Base-by-base conservation (phyloP, 2,329 filamentous ascomycete species). In the Epichloe coenophiala region DNA sequence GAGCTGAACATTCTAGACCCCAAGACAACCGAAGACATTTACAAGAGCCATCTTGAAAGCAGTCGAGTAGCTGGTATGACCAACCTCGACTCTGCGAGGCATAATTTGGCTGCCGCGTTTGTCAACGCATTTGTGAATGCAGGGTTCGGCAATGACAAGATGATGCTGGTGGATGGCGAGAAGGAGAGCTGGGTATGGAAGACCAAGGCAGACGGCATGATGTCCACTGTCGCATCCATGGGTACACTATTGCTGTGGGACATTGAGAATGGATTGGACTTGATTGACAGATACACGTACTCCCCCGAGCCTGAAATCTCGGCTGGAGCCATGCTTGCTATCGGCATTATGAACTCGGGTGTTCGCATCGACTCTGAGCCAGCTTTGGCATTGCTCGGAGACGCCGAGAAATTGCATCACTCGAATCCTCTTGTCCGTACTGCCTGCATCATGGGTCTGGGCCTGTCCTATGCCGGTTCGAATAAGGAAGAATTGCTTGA, bases 151-250 rank as follows among this genome's bases (percentile, higher is more conserved):
- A 86, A 90, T 52, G 93, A 98, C 68, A 97, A 96, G 75, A 86
- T 98, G 80, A 96, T 98, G 91, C 74, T 97, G 52, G 84, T 88
- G 41, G 85, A 93, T 19, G 84, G 87, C 53, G 84, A 89, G 56
- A 94, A 95, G 72, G 83, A 86, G 60, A 87, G 85, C 56, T 98
- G 93, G 91, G 88, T 98, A 4, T 98, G 89, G 88, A 98, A 97
- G 74, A 97, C 94, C 19, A 98, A 98, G 70, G 89, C 94, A 41
- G 90, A 96, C 61, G 93, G 93, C 56, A 95, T 95, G 89, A 78
- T 95, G 69, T 97, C 93, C 1, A 96, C 91, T 0, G 86, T 94
- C 39, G 94, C 94, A 4, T 97, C 93, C 0, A 71, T 96, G 58
- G 93, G 93, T 62, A 91, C 93, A 60, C 75, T 98, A 17, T 75